Conservation (phyloP, 495 filamentous ascomycete species). For the Penicillium nucicola region DNA sequence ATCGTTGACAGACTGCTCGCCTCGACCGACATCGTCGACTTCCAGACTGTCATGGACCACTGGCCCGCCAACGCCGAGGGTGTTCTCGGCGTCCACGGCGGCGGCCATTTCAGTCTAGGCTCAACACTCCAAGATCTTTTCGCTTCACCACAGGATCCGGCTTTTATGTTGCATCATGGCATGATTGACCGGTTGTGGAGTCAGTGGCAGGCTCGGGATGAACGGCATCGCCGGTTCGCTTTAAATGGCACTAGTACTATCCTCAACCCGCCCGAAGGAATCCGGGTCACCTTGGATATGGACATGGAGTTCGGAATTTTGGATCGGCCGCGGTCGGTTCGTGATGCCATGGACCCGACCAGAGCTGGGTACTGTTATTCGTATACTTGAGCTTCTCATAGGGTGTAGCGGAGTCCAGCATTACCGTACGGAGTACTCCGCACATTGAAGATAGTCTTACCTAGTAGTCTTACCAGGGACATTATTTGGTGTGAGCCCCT, state of each 20-base stretch:
- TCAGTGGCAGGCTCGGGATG: constrained; percentile 46
- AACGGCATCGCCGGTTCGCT: constrained; percentile 11
- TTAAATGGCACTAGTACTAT: constrained; percentile 27
- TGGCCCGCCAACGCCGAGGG: constrained; percentile 13
- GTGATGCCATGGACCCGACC: constrained; percentile 26
- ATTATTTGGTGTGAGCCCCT: not conserved
- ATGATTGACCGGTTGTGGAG: constrained; percentile 57
- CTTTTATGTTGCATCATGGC: constrained; percentile 57
- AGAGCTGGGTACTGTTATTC: constrained; percentile 19
- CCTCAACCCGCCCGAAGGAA: constrained; percentile 20
- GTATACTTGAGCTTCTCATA: constrained; percentile 7
- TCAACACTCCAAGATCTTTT: constrained; percentile 28
- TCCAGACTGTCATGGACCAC: constrained; percentile 25
- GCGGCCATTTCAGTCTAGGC: constrained; percentile 27
- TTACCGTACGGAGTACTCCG: too few relatives aligned
- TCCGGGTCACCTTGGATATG: constrained; percentile 21
- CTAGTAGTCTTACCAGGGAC: not conserved
- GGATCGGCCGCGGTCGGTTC: constrained; percentile 15
- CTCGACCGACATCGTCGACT: constrained; percentile 14
- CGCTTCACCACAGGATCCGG: constrained; percentile 42
- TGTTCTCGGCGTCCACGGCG: constrained; percentile 21
- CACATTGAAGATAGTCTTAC: not conserved
- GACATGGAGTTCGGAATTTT: constrained; percentile 28
- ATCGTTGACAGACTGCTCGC: constrained; percentile 13
- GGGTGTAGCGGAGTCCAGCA: too few relatives aligned